phyloP scores from a whole-genome alignment of 345 rosid genomes.

The Salix arbutifolia region DNA sequence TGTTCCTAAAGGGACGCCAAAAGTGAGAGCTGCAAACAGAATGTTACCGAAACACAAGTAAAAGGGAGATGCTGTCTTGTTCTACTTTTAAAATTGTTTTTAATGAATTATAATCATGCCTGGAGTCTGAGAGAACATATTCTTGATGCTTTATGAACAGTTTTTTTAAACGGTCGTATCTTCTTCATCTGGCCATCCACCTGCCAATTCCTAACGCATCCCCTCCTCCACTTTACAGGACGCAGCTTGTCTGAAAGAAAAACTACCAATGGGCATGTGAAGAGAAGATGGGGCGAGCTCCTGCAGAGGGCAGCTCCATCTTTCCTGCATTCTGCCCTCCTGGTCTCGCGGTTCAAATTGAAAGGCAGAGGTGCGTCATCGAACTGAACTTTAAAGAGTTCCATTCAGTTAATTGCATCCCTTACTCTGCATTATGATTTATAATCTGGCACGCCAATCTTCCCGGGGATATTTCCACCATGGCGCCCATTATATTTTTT shows the following conservation, averaged over 20 bases:
- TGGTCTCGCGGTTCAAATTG: not conserved
- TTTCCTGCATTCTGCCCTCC: not conserved
- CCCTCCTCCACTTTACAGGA: not conserved
- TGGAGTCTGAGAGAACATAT: not conserved
- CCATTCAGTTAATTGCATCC: too few relatives aligned
- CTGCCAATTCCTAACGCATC: not conserved
- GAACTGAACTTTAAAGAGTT: too few relatives aligned
- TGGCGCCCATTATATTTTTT: too few relatives aligned
- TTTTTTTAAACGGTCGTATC: not conserved
- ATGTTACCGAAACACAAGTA: slow-evolving; percentile 15
- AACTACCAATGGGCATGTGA: not conserved
- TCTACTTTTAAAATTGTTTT: slow-evolving; percentile 10
- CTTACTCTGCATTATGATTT: too few relatives aligned
- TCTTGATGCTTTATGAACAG: not conserved
- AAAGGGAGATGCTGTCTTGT: slow-evolving; percentile 16
- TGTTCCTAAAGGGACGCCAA: slow-evolving; percentile 8
- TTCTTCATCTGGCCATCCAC: not conserved
- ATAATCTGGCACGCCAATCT: too few relatives aligned
- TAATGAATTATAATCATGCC: not conserved
- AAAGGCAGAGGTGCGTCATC: too few relatives aligned
- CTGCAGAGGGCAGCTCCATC: too few relatives aligned
- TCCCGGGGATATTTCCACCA: too few relatives aligned
- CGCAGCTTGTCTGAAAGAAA: not conserved
- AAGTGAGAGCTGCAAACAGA: slow-evolving; percentile 24
- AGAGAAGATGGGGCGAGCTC: not conserved